Base-by-base conservation (phyloP, 2,329 filamentous ascomycete genomes). In the Hymenoscyphus occultus region DNA sequence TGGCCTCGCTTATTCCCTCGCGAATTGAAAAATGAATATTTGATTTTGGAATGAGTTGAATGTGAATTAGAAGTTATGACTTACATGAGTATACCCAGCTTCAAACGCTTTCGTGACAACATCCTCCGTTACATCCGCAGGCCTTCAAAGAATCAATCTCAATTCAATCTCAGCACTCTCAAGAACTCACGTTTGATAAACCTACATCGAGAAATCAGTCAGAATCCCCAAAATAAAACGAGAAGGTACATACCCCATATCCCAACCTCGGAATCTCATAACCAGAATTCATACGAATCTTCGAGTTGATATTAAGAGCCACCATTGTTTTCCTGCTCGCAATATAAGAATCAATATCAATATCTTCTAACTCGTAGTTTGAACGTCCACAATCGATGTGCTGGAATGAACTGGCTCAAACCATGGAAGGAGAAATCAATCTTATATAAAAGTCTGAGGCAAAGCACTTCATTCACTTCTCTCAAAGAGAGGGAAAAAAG, bases 251-350 rank as follows among this genome's bases (percentile, higher is more conserved):
- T 74, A 85, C 82, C 19, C 85, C 86, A 73, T 82, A 88, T 39
- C 85, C 86, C 1, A 89, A 76, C 7, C 82, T 70, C 9, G 86
- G 86, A 54, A 89, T 88, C 19, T 86, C 82, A 74, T 86, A 81
- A 51, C 86, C 86, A 16, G 85, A 87, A 62, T 83, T 82, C 76
- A 88, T 67, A 5, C 64, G 70, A 39, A 74, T 72, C 62, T 78
- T 80, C 60, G 84, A 79, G 35, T 79, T 84, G 10, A 84, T 79
- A 19, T 76, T 76, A 12, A 84, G 71, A 39, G 73, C 73, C 16
- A 79, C 70, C 80, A 83, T 83, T 51, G 51, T 66, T 60, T 59
- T 72, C 12, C 45, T 51, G 22, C 19, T 10, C 12, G 19, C 19
- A n/a, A 51, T 28, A 10, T 22, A 51, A 51, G 19, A 51, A 22